These are phyloP conservation scores for Pyrenophora seminiperda DNA, from an alignment of 2,329 filamentous ascomycete genomes.

Conservation along the genomic window DNA sequence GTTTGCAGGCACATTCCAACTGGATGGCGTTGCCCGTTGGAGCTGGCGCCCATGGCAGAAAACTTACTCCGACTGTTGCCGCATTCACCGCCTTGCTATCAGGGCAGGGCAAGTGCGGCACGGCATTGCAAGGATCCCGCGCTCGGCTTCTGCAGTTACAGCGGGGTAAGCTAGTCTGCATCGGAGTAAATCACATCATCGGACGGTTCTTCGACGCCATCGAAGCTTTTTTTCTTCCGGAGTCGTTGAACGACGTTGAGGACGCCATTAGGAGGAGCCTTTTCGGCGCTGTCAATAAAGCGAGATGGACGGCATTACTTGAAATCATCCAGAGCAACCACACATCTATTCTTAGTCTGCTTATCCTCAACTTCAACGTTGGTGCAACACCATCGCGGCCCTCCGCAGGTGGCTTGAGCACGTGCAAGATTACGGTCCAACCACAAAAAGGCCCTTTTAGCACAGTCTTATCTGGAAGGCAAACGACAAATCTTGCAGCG, in stretches of 20 bases:
- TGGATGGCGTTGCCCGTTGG: constrained; percentile 20
- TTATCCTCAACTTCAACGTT: not conserved
- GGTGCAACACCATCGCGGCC: not conserved
- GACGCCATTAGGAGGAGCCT: not conserved
- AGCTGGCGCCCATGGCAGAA: constrained; percentile 9
- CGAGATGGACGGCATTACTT: not conserved
- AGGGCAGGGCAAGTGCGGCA: constrained; percentile 19
- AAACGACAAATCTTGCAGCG: constrained; percentile 35
- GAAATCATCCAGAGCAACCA: not conserved
- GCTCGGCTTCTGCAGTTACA: constrained; percentile 11
- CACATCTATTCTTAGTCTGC: not conserved
- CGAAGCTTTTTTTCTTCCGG: constrained; percentile 3
- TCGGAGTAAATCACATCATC: constrained; percentile 18
- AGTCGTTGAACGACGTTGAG: not conserved
- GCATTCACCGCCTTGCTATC: constrained; percentile 21
- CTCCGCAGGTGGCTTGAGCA: constrained; percentile 13
- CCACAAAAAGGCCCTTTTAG: constrained; percentile 31
- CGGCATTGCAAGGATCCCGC: constrained; percentile 12
- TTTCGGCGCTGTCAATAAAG: not conserved
- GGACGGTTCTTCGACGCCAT: constrained; percentile 12
- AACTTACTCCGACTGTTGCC: constrained; percentile 16
- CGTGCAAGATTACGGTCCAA: constrained; percentile 29
- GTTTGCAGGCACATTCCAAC: constrained; percentile 1
- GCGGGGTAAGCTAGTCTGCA: constrained; percentile 21
- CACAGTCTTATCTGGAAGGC: constrained; percentile 38